Evolutionary conservation across 306 rosid species (phyloP).

Genomic region (Glycine tomentella): DNA sequence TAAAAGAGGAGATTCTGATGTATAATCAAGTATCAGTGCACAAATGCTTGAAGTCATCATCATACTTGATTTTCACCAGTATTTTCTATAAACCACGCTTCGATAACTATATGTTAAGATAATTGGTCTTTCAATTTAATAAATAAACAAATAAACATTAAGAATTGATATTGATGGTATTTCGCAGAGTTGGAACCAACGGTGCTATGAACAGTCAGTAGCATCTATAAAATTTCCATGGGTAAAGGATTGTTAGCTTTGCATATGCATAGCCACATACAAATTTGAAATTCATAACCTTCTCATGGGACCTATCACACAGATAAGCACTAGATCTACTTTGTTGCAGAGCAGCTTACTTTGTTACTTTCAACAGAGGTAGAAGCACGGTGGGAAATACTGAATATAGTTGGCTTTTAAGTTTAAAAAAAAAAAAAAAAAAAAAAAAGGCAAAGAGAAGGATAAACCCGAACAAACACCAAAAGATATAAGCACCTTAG

Average conservation of each 20-base stretch:
- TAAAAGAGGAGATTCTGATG: slow-evolving; percentile 77
- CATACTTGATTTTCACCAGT: no score
- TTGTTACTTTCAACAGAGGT: slow-evolving; percentile 69
- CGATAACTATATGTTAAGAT: no score
- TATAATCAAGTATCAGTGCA: slow-evolving; percentile 69
- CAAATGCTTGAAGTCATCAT: slow-evolving; percentile 49
- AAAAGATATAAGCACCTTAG: slow-evolving; percentile 48
- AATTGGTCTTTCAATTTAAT: no score
- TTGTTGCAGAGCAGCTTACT: slow-evolving; percentile 61
- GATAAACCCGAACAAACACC: slow-evolving; percentile 38
- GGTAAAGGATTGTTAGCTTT: no score
- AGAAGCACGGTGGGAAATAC: slow-evolving; percentile 87
- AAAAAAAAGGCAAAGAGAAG: no score
- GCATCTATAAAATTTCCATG: no score
- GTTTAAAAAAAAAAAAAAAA: background rate
- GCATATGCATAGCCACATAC: no score
- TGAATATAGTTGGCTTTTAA: slow-evolving; percentile 68
- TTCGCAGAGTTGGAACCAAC: no score
- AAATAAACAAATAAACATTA: no score
- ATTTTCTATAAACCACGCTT: no score
- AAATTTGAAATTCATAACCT: background rate
- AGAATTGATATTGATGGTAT: no score
- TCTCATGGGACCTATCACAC: background rate
- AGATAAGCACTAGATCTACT: slow-evolving; percentile 20
- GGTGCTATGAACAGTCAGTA: no score